These are phyloP conservation scores for Elaeis oleifera DNA, from an alignment of 202 grass and related monocot species.

Conservation along the genomic window DNA sequence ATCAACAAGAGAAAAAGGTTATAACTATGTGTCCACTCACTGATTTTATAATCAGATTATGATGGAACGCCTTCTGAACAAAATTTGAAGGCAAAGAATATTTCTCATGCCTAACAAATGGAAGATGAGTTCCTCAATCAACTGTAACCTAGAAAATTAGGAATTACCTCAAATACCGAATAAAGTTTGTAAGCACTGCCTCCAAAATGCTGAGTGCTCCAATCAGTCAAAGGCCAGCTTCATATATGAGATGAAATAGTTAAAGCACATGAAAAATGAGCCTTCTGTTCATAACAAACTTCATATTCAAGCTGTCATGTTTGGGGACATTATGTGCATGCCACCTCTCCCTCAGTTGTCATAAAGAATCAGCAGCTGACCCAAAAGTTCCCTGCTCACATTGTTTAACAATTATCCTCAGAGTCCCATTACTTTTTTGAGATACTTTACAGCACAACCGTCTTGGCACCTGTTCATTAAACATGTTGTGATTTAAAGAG, in stretches of 20 bases:
- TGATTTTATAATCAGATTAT: constrained; percentile 4
- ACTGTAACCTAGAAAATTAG: constrained; percentile 29
- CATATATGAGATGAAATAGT: constrained; percentile 44
- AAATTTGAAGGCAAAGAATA: constrained; percentile 14
- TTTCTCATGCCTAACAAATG: constrained; percentile 20
- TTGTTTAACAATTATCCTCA: constrained; percentile 69
- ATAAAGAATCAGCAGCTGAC: constrained; percentile 77
- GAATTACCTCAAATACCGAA: constrained; percentile 47
- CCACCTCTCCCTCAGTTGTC: constrained; percentile 34
- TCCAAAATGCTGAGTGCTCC: constrained; percentile 25
- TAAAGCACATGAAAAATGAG: constrained; percentile 3
- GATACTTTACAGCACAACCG: constrained; percentile 63
- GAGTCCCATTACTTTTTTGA: constrained; percentile 52
- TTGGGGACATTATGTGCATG: constrained; percentile 37
- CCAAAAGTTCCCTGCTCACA: constrained; percentile 60
- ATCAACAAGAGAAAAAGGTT: too few relatives aligned
- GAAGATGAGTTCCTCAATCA: constrained; percentile 25
- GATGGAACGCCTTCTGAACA: constrained; percentile 8
- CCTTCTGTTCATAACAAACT: constrained; percentile 31
- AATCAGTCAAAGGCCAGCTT: constrained; percentile 33
- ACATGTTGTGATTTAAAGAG: too few relatives aligned
- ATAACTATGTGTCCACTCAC: too few relatives aligned
- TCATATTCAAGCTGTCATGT: constrained; percentile 21
- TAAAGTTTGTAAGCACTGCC: constrained; percentile 30
- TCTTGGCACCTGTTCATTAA: constrained; percentile 63